A percentile compares a stretch with the other conserved stretches of the same genome.
These are phyloP conservation scores for Ottelia alismoides DNA, from an alignment of 106 monocot species.

Conservation along the genomic window DNA sequence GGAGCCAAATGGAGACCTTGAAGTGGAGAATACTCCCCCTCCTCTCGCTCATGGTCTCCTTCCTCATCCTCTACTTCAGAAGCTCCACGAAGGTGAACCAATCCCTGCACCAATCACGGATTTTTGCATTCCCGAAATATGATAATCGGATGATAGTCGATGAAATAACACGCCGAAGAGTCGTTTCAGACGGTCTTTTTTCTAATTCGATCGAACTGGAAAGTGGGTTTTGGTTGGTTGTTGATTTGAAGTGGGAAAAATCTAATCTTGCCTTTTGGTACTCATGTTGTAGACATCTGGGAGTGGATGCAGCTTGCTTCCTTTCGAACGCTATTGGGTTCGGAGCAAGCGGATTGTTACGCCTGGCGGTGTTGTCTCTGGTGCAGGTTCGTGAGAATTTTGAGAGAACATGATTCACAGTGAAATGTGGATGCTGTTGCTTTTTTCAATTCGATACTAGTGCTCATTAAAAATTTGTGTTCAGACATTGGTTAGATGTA, in stretches of 20 bases:
- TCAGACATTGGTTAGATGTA: not conserved
- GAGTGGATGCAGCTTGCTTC: conserved; percentile 62
- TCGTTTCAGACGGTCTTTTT: not conserved
- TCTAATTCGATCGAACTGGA: not conserved
- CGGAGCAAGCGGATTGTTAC: conserved; percentile 83
- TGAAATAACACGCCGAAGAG: not conserved
- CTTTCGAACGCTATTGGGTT: conserved; percentile 59
- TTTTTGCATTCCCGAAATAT: not conserved
- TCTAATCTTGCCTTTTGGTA: no score
- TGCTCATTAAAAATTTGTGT: not conserved
- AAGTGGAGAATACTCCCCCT: conserved; percentile 33
- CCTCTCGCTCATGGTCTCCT: conserved; percentile 27
- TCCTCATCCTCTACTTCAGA: conserved; percentile 32
- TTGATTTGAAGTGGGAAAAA: not conserved
- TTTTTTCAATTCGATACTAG: not conserved
- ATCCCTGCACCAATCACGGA: not conserved
- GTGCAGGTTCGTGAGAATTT: conserved; percentile 49
- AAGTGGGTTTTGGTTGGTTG: not conserved
- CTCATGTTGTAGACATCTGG: conserved; percentile 23
- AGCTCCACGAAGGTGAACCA: conserved; percentile 29
- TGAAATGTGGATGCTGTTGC: not conserved
- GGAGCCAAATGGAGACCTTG: conserved; percentile 22
- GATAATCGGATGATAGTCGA: not conserved
- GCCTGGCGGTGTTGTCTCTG: conserved; percentile 46
- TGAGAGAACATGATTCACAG: not conserved